Evolutionary conservation across 768 basidiomycete genomes (phyloP).

Genomic region (Agaricus blazei): DNA sequence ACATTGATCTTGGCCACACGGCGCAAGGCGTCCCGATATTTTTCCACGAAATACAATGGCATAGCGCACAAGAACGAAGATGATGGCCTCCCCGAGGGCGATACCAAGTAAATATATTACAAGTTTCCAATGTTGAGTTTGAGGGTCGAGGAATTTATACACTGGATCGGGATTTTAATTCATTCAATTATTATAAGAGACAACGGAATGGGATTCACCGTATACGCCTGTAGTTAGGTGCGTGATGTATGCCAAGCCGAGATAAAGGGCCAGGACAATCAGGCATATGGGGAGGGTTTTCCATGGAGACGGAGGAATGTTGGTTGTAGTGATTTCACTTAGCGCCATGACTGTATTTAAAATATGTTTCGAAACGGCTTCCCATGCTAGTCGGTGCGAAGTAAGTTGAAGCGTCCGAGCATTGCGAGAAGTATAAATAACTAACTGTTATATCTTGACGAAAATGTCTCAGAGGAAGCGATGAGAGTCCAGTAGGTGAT

Average conservation of each 20-base stretch:
- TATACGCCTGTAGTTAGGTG: slow-evolving; percentile 55
- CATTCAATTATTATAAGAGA: no score
- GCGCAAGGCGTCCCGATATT: not conserved
- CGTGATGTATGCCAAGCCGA: slow-evolving; percentile 65
- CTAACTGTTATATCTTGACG: not conserved
- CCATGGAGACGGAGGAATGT: slow-evolving; percentile 47
- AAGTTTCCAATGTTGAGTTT: slow-evolving; percentile 33
- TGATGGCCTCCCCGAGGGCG: slow-evolving; percentile 39
- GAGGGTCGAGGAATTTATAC: slow-evolving; percentile 59
- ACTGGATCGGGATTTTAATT: slow-evolving; percentile 26
- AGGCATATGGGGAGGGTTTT: slow-evolving; percentile 38
- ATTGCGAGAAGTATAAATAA: not conserved
- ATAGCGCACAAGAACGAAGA: slow-evolving; percentile 46
- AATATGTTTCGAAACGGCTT: slow-evolving; percentile 51
- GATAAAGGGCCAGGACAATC: slow-evolving; percentile 48
- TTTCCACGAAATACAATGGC: slow-evolving; percentile 29
- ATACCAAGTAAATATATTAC: slow-evolving; percentile 62
- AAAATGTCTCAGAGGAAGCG: slow-evolving; percentile 37
- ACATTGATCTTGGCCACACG: not conserved
- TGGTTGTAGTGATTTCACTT: slow-evolving; percentile 52
- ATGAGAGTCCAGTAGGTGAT: slow-evolving; percentile 60
- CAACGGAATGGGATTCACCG: slow-evolving; percentile 30
- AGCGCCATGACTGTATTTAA: slow-evolving; percentile 54
- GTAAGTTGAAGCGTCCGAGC: not conserved
- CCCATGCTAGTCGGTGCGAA: slow-evolving; percentile 37